Evolutionary conservation across 1,139 yeast genomes (phyloP), one percentile per base, ranked within the genome.

Genomic region (Yamadazyma aaseri): DNA sequence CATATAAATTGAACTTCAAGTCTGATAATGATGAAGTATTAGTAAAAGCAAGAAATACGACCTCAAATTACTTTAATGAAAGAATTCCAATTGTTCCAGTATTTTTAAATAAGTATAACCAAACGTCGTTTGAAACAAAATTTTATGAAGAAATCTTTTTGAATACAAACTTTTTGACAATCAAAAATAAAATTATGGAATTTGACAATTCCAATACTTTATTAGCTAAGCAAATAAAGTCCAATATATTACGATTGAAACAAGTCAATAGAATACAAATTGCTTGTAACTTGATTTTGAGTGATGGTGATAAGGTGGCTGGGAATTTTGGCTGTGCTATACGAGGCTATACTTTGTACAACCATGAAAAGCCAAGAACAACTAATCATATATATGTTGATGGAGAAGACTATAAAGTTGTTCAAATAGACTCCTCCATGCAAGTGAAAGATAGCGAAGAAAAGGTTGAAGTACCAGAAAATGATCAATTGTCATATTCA

Each of bases 271-370:
- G 95, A 32, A 71, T 81, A 3, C 73, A 72, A 29, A 84, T 85
- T 49, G 69, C 76, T 9, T 77, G 86, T 44, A 74, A 79, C n/a
- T 51, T 70, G 33, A 51, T 69, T 3, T 49, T 70, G 10, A 64
- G 74, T 40, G 73, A 70, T 45, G 68, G 67, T 6, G 13, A 20
- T 7, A 52, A 46, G 0, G 36, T 56, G 6, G 63, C 58, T 42
- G 77, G 79, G 2, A 60, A 63, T 1, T 44, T 87, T 11, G 69
- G 72, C 0, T 73, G 92, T 32, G 82, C 87, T 0, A 66, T 89
- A 1, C 77, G 75, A 46, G 97, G 95, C 0, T 85, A 80, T 49
- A 61, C 83, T 0, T 64, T 85, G n/a, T 75, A 72, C 44, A 63
- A 71, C 11, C 77, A 74, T 35, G 83, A 81, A 40, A 68, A 64